Evolutionary conservation across 2,329 filamentous ascomycete genomes (phyloP), one percentile per base, ranked within the genome.

Genomic region (Epichloe festucae): DNA sequence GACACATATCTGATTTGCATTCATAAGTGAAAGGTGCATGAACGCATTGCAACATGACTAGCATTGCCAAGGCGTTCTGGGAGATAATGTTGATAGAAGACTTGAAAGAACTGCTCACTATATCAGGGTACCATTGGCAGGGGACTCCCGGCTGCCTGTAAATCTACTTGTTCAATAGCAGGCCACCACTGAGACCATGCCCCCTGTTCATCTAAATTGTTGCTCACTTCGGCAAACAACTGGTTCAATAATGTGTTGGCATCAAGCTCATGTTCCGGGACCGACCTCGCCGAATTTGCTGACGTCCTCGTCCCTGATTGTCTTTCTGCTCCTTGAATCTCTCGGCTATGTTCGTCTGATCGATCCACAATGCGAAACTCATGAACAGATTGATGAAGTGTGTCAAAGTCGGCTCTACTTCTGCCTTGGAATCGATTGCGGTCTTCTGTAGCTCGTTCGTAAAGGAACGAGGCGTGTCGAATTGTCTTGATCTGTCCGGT

Each of bases 351-450:
- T 44, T 61, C 58, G n/a, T 64, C 63, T 2, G 63, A 64, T 19
- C 63, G 54, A 36, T 65, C 62, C 1, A 65, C 56, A 6, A 59
- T 57, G 3, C 63, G 59, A 40, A 65, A 65, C 42, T 65, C 63
- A 21, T 65, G 60, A 1, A 65, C 57, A 3, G 61, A 64, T 36
- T 63, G 62, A 39, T 64, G 63, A 1, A 66, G 52, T 7, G 58
- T 55, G 23, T 60, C 59, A 49, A 65, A 66, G 47, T 65, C 61
- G 17, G 57, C 56, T 3, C 62, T 55, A 2, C 58, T 61, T 10
- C 59, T 54, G 2, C 62, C 62, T 1, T 56, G 56, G 35, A 64
- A 65, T 1, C 55, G 52, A 2, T 50, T 47, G 2, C 52, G 46
- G 17, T 63, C 55, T 5, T 59, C 57, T 0, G 56, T 56, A 0